Evolutionary conservation across 2,329 filamentous ascomycete species (phyloP), one percentile per base, ranked within the genome.

Genomic region (Epichloe festucae): DNA sequence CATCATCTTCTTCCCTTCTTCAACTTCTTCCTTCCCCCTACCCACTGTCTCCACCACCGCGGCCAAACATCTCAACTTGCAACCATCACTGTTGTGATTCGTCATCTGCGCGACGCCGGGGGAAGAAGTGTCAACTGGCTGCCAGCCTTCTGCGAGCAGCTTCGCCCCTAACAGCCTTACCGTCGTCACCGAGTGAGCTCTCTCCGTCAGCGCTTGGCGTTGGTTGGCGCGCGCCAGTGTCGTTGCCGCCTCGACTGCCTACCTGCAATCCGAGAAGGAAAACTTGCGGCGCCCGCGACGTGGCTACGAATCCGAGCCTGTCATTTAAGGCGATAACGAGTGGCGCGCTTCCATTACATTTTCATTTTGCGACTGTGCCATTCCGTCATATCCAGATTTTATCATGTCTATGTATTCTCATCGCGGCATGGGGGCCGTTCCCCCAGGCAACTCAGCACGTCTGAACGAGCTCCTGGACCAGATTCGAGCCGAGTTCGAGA

Each of bases 391-490:
- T 39, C 21, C 8, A 12, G 27, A 27, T 49, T 55, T 49, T 56
- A 59, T 50, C 48, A 82, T 82, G 79, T 81, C 79, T 52, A 95
- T 96, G 89, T 95, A 95, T 70, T 87, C 86, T 63, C 89, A 94
- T 75, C 88, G 88, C 66, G 85, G 84, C 67, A 85, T 94, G 78
- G 84, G 82, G 58, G 79, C 75, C 58, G 83, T 81, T 58, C 84
- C 86, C 23, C 72, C 71, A 27, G 67, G 66, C 56, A 76, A 72
- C 59, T 69, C 68, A 48, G 78, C 73, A 60, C 89, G 93, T 59
- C 76, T 97, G 61, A 89, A 86, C 59, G 91, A 98, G 75, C 81
- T 97, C 57, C 78, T 98, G 64, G 91, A 97, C 52, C 85, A 89
- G 67, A 81, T 98, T 61, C 84, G 91, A 64, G 78, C 81, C 63